phyloP scores from a whole-genome alignment of 2,329 filamentous ascomycete species.

The Neonectria hederae region DNA sequence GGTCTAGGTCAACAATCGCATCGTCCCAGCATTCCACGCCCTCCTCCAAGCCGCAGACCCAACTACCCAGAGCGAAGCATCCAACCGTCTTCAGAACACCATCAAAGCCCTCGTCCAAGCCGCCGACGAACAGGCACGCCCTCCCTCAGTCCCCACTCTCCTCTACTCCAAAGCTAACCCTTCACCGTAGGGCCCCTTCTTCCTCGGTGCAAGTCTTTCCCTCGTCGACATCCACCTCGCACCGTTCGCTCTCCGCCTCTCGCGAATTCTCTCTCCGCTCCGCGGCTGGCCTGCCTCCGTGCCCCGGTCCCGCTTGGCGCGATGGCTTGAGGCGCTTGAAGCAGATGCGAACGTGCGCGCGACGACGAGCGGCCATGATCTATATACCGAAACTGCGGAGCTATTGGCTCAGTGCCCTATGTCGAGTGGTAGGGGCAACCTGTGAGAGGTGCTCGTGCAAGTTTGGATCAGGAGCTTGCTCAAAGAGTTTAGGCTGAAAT shows the following conservation, averaged over 20 bases:
- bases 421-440: neutral
- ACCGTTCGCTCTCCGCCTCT: slow-evolving; percentile 76
- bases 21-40: slow-evolving; percentile 80
- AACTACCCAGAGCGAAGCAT: slow-evolving; percentile 65
- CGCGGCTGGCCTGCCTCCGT: slow-evolving; percentile 73
- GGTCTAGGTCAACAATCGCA: slow-evolving; percentile 74
- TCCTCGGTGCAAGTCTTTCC: slow-evolving; percentile 62
- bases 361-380: slow-evolving; percentile 70
- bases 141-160: neutral
- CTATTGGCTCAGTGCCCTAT: slow-evolving; percentile 49
- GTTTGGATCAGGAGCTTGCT: neutral
- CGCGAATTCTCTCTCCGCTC: slow-evolving; percentile 71
- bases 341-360: slow-evolving; percentile 67
- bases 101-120: slow-evolving; percentile 65
- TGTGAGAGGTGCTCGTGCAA: neutral
- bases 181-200: slow-evolving; percentile 70
- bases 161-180: neutral
- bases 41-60: slow-evolving; percentile 73
- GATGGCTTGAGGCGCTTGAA: slow-evolving; percentile 77
- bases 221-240: slow-evolving; percentile 80
- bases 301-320: slow-evolving; percentile 70
- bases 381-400: slow-evolving; percentile 67
- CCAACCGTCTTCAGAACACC: slow-evolving; percentile 70
- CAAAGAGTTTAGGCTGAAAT: neutral
- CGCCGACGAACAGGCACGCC: slow-evolving; percentile 53